These are phyloP conservation scores for Boletales sp. DNA, from an alignment of 768 basidiomycete species.

Conservation along the genomic window DNA sequence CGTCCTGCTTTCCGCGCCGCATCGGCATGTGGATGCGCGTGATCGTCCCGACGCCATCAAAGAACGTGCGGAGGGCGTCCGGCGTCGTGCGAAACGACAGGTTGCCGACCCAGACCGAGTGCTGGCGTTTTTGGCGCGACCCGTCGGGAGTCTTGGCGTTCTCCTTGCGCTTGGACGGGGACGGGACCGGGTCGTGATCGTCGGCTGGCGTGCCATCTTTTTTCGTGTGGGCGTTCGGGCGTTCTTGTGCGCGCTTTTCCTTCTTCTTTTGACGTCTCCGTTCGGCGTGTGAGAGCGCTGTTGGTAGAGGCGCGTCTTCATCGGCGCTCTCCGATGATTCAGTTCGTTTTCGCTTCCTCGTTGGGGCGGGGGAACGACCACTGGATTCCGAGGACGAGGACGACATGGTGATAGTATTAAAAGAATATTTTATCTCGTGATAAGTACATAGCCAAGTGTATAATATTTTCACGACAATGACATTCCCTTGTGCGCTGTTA, in stretches of 20 bases:
- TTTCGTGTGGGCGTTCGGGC: slow-evolving; percentile 28
- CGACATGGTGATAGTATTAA: slow-evolving; percentile 13
- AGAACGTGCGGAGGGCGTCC: slow-evolving; percentile 67
- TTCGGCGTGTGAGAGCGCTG: slow-evolving; percentile 69
- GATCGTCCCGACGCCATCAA: slow-evolving; percentile 68
- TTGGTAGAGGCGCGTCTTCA: slow-evolving; percentile 5
- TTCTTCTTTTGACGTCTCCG: slow-evolving; percentile 59
- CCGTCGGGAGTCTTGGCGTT: slow-evolving; percentile 5
- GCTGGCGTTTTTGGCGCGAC: slow-evolving; percentile 53
- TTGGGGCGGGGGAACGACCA: slow-evolving; percentile 22
- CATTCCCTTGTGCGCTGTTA: too few relatives aligned
- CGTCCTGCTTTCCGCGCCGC: slow-evolving; percentile 56
- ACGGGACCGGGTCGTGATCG: not conserved
- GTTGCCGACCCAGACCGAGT: slow-evolving; percentile 97
- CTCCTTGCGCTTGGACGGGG: not conserved
- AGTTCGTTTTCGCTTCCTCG: slow-evolving; percentile 22
- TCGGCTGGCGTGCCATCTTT: slow-evolving; percentile 29
- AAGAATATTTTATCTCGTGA: too few relatives aligned
- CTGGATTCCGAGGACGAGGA: slow-evolving; percentile 30
- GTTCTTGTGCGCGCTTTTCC: slow-evolving; percentile 18
- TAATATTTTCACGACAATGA: too few relatives aligned
- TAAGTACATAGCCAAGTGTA: too few relatives aligned
- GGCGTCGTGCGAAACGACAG: slow-evolving; percentile 84
- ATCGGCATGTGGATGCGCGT: slow-evolving; percentile 85
- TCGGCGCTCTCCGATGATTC: slow-evolving; percentile 12